phyloP scores from a whole-genome alignment of 768 basidiomycete species.

The Asterophora parasitica region DNA sequence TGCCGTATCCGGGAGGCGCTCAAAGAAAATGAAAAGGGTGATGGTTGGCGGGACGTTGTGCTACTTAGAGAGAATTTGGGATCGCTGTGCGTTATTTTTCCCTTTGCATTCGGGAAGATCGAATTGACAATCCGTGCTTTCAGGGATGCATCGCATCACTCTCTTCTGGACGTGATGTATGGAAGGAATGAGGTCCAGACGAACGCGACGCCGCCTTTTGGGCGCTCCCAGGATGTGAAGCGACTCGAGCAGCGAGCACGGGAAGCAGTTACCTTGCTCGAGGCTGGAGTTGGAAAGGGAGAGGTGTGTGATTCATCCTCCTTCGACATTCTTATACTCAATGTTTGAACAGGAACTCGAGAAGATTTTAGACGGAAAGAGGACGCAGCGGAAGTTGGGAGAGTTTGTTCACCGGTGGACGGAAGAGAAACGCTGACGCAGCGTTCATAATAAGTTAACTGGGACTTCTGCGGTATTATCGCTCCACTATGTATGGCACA shows the following conservation, averaged over 20 bases:
- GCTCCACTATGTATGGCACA: too few relatives aligned
- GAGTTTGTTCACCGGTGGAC: conserved; percentile 13
- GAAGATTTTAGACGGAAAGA: conserved; percentile 2
- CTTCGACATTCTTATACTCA: neutral
- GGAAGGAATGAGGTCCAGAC: neutral
- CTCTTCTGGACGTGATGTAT: conserved; percentile 2
- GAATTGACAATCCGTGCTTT: neutral
- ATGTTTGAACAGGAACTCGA: conserved; percentile 1
- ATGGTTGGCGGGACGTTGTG: conserved; percentile 1
- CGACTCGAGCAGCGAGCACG: conserved; percentile 1
- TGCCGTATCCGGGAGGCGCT: neutral
- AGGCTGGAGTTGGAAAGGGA: conserved; percentile 1
- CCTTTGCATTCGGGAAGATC: neutral
- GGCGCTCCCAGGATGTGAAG: neutral
- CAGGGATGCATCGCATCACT: neutral
- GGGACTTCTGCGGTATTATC: too few relatives aligned
- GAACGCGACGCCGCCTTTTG: conserved; percentile 8
- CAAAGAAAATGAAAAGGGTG: neutral
- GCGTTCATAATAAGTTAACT: too few relatives aligned
- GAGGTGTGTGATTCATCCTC: conserved; percentile 5
- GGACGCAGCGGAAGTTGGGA: conserved; percentile 8
- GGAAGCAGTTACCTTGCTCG: conserved; percentile 3
- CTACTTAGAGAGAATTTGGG: conserved; percentile 2
- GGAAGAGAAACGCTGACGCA: too few relatives aligned
- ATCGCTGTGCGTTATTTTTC: conserved; percentile 1